These are phyloP conservation scores for Metarhizium sp. DNA, from an alignment of 2,329 filamentous ascomycete genomes.

Conservation along the genomic window DNA sequence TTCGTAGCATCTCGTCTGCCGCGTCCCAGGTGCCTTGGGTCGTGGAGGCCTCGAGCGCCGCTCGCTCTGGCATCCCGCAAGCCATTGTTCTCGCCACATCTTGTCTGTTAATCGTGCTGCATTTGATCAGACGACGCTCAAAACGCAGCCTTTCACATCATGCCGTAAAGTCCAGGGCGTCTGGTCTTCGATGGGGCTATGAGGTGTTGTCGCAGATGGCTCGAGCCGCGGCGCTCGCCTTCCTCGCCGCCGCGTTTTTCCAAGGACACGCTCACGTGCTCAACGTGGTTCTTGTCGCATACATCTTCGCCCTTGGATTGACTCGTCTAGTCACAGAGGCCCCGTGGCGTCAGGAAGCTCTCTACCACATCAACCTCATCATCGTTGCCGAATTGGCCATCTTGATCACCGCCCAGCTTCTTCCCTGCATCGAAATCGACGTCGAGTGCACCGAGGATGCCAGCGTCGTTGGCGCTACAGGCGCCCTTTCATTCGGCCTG, in stretches of 20 bases:
- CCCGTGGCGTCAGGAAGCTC: constrained; percentile 34
- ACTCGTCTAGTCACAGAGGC: constrained; percentile 29
- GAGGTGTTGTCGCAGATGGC: constrained; percentile 33
- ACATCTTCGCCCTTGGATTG: constrained; percentile 35
- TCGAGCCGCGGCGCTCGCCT: constrained; percentile 28
- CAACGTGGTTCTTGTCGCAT: constrained; percentile 26
- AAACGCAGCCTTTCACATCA: constrained; percentile 4
- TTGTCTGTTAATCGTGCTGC: constrained; percentile 22
- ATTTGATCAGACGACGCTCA: constrained; percentile 23
- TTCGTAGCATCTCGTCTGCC: not conserved
- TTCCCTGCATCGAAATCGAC: constrained; percentile 33
- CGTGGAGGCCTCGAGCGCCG: constrained; percentile 25
- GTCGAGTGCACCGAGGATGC: constrained; percentile 19
- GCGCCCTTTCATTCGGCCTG: constrained; percentile 26
- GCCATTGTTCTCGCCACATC: constrained; percentile 27
- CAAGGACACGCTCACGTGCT: constrained; percentile 24
- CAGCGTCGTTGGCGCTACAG: constrained; percentile 24
- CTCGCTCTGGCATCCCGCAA: constrained; percentile 32
- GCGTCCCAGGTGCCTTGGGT: constrained; percentile 26
- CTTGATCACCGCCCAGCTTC: constrained; percentile 25
- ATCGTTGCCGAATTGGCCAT: constrained; percentile 27
- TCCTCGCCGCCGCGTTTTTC: constrained; percentile 27
- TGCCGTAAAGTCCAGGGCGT: constrained; percentile 21
- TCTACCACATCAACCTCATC: constrained; percentile 41
- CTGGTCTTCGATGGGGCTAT: constrained; percentile 30